Percentiles rank a stretch among this genome's conserved stretches.
Conservation (phyloP, 2,329 filamentous ascomycete genomes). For the Ophiostoma sp. region DNA sequence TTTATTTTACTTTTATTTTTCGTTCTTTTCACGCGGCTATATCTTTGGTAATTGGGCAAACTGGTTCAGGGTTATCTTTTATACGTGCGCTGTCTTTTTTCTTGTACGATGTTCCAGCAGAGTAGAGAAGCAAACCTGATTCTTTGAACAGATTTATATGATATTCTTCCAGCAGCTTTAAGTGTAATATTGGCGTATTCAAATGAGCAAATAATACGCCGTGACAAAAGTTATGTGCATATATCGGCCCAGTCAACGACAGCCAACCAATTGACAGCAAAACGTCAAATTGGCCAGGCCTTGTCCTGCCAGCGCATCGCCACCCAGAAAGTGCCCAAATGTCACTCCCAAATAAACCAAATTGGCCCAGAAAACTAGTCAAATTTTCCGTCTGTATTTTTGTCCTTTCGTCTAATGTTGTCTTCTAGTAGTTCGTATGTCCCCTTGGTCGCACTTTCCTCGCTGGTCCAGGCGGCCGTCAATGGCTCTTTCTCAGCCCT, state of each 20-base stretch:
- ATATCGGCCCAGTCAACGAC: neutral
- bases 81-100: neutral
- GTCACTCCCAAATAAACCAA: neutral
- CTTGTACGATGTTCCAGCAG: slow-evolving; percentile 12
- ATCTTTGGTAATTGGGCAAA: slow-evolving; percentile 13
- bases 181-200: too few relatives aligned
- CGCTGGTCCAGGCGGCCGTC: neutral
- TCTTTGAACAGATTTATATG: neutral
- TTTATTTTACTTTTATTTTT: neutral
- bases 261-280: slow-evolving; percentile 20
- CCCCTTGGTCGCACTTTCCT: neutral
- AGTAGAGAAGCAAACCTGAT: slow-evolving; percentile 17
- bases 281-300: neutral
- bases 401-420: neutral
- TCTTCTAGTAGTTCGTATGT: neutral
- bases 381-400: neutral
- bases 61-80: neutral
- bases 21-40: neutral
- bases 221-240: neutral
- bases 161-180: too few relatives aligned
- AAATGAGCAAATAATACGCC: neutral
- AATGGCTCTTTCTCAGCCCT: slow-evolving; percentile 6
- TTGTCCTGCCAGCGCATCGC: slow-evolving; percentile 22
- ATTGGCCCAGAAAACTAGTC: neutral
- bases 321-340: neutral